Evolutionary conservation across 495 filamentous ascomycete species (phyloP).

Genomic region (Aspergillus indologenus): DNA sequence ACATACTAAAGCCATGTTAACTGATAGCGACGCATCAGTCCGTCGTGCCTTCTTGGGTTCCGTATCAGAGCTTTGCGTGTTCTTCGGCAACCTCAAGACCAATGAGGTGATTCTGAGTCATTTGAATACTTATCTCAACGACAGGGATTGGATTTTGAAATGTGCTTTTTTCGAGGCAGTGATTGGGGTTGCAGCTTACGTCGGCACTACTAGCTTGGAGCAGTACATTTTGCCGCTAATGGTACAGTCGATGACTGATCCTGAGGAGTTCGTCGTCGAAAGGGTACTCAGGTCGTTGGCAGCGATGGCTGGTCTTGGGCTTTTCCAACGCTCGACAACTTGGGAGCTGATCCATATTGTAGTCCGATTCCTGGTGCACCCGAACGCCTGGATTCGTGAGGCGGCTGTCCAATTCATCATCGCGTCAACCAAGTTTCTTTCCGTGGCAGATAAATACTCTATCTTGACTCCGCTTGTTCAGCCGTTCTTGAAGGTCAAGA

Average conservation of each 20-base stretch:
- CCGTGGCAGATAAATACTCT: constrained; percentile 75
- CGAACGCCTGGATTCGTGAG: constrained; percentile 92
- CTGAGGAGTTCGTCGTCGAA: constrained; percentile 93
- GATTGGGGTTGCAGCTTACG: constrained; percentile 85
- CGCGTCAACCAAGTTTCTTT: constrained; percentile 71
- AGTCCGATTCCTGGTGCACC: constrained; percentile 83
- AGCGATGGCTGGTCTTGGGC: constrained; percentile 82
- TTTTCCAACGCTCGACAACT: constrained; percentile 77
- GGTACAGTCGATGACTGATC: constrained; percentile 93
- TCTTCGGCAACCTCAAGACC: constrained; percentile 84
- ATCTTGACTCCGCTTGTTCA: constrained; percentile 74
- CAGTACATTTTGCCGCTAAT: constrained; percentile 96
- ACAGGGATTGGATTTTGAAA: constrained; percentile 93
- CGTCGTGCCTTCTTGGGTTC: constrained; percentile 91
- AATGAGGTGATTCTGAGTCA: constrained; percentile 95
- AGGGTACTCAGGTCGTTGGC: constrained; percentile 84
- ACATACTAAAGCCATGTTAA: constrained; percentile 85
- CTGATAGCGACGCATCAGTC: constrained; percentile 83
- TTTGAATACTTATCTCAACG: constrained; percentile 96
- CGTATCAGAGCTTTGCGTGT: constrained; percentile 87
- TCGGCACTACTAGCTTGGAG: constrained; percentile 83
- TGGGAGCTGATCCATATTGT: constrained; percentile 84
- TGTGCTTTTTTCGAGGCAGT: constrained; percentile 96
- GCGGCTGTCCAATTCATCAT: constrained; percentile 80
- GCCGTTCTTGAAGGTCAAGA: constrained; percentile 74